Base-by-base conservation (phyloP, 2,329 filamentous ascomycete species). In the Onygenales sp. region DNA sequence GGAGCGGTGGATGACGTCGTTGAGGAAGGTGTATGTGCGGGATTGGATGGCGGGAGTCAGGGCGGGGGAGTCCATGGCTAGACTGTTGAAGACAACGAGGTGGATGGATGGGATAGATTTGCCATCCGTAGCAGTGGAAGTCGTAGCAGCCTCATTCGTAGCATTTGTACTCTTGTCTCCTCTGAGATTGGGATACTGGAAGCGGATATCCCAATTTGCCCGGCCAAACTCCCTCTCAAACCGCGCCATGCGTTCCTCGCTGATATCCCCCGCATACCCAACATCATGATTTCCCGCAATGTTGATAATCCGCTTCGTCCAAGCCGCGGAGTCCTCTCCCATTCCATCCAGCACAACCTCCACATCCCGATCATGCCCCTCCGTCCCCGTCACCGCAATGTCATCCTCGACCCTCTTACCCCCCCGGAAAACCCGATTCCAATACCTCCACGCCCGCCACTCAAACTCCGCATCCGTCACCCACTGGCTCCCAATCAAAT, bases 281-380 rank as follows among this genome's bases (percentile, higher is more conserved):
- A 98, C 85, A 68, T 98, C 93, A 66, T 98, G 93, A 65, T 98
- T 98, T 1, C 93, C 93, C 0, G 84, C 90, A 31, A 97, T 82
- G 61, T 95, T 94, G 66, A 98, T 89, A 58, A 96, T 77, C 52
- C 86, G 81, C 42, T 75, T 78, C n/a, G 77, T 70, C 93, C 93
- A 97, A 9, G 36, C 47, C 39, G 7, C 40, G 11, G 6, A 49
- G 17, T 21, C 70, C 6, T 71, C 68, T 54, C 77, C 71, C 13
- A 62, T 52, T 58, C 62, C 56, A 7, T 52, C 48, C 63, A 60
- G 36, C 31, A 61, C 62, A 48, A 60, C 62, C 51, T 58, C 55
- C 11, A 58, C 64, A 27, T 61, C 54, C 10, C 62, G 59, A 13
- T 49, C 53, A n/a, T 59, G 83, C 76, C 6, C 78, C 4, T 54